Percentiles rank a stretch among this genome's conserved stretches.
Conservation (phyloP, 2,329 filamentous ascomycete species). For the Botrytis galanthina region DNA sequence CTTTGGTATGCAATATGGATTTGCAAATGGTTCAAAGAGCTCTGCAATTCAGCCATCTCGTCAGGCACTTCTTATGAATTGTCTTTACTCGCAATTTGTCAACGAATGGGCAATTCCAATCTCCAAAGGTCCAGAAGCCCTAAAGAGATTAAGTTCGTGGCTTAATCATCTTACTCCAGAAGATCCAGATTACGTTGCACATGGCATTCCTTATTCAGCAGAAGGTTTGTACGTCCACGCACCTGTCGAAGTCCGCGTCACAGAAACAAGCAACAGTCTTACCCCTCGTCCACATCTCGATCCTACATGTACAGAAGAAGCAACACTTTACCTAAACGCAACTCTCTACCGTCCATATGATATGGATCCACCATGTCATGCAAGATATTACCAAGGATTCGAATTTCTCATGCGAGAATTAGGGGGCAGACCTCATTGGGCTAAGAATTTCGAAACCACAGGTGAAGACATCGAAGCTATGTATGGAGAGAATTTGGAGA, state of each 20-base stretch:
- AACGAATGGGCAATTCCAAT: slow-evolving; percentile 97
- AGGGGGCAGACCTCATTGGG: slow-evolving; percentile 83
- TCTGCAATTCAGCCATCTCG: slow-evolving; percentile 78
- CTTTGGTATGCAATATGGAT: slow-evolving; percentile 96
- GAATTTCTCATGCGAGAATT: slow-evolving; percentile 88
- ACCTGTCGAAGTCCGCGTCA: slow-evolving; percentile 88
- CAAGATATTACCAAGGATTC: slow-evolving; percentile 83
- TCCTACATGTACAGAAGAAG: slow-evolving; percentile 63
- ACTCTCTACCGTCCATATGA: slow-evolving; percentile 83
- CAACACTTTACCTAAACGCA: slow-evolving; percentile 85
- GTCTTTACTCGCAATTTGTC: slow-evolving; percentile 95
- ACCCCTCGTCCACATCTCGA: slow-evolving; percentile 64
- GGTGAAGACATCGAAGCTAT: slow-evolving; percentile 61
- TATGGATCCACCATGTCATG: slow-evolving; percentile 71
- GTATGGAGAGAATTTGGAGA: slow-evolving; percentile 65
- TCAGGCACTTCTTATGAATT: slow-evolving; percentile 88
- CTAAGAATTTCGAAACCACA: slow-evolving; percentile 77
- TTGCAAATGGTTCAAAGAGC: slow-evolving; percentile 65
- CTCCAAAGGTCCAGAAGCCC: slow-evolving; percentile 79
- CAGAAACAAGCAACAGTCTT: slow-evolving; percentile 57
- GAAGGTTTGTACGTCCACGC: slow-evolving; percentile 79
- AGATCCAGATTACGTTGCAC: slow-evolving; percentile 62
- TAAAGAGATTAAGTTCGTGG: slow-evolving; percentile 82
- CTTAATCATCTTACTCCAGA: slow-evolving; percentile 62
- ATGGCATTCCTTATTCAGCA: slow-evolving; percentile 77